phyloP scores from a whole-genome alignment of 441 rosid genomes.

The Erodium moschatum region DNA sequence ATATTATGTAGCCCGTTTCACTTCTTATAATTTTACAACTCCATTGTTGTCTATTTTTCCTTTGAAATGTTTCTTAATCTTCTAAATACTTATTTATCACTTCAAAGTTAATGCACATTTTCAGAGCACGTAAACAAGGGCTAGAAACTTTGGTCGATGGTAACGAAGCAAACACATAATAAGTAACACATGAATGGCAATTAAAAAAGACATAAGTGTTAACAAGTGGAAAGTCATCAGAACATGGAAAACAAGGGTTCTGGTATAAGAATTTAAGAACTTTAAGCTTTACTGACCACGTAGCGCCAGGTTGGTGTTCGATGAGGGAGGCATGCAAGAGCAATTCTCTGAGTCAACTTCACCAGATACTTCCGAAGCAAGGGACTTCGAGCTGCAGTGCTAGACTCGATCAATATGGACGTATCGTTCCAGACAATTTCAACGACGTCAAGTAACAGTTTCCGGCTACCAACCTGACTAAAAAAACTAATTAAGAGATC shows the following conservation, averaged over 20 bases:
- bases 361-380: slow-evolving; percentile 76
- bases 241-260: slow-evolving; percentile 12
- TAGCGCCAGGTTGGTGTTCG: slow-evolving; percentile 74
- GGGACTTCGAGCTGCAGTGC: slow-evolving; percentile 56
- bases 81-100: neutral
- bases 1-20: neutral
- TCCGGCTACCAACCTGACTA: slow-evolving; percentile 68
- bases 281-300: slow-evolving; percentile 49
- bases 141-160: neutral
- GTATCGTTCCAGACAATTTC: slow-evolving; percentile 54
- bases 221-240: slow-evolving; percentile 8
- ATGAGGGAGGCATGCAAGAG: slow-evolving; percentile 75
- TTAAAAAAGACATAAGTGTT: neutral
- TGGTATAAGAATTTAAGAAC: neutral
- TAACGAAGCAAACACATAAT: neutral
- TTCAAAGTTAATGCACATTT: neutral
- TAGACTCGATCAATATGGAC: slow-evolving; percentile 49
- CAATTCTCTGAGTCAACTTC: slow-evolving; percentile 82
- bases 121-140: neutral
- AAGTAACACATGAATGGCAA: slow-evolving; percentile 5
- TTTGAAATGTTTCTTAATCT: neutral
- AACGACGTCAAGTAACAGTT: slow-evolving; percentile 51
- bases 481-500: slow-evolving; percentile 24
- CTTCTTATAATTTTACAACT: neutral
- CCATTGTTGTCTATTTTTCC: neutral